phyloP scores from a whole-genome alignment of 2,329 filamentous ascomycete species.

The Xylariaceae sp. region DNA sequence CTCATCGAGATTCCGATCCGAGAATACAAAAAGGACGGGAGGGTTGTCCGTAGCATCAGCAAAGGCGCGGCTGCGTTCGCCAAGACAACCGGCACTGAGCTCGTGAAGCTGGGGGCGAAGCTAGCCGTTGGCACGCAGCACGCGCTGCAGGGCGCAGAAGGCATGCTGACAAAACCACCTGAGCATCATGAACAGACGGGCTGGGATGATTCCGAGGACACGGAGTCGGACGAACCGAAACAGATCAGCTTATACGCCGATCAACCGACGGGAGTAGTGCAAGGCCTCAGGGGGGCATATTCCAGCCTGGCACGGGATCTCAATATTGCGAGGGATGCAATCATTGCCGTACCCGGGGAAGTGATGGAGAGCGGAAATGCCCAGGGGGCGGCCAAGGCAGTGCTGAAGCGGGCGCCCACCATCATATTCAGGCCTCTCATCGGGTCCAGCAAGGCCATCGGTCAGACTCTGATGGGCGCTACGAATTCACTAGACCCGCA shows the following conservation, averaged over 20 bases:
- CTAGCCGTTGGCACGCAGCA: conserved; percentile 91
- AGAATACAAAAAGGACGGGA: conserved; percentile 91
- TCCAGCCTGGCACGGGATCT: conserved; percentile 79
- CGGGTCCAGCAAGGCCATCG: conserved; percentile 81
- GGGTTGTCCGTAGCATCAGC: conserved; percentile 83
- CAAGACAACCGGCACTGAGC: conserved; percentile 85
- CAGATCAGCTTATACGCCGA: conserved; percentile 90
- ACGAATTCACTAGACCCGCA: conserved; percentile 85
- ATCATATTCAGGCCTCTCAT: conserved; percentile 88
- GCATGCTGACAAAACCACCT: conserved; percentile 54
- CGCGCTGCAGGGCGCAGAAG: conserved; percentile 84
- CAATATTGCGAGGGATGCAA: conserved; percentile 79
- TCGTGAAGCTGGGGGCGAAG: conserved; percentile 93
- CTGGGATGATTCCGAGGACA: conserved; percentile 54
- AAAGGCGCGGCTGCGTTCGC: conserved; percentile 89
- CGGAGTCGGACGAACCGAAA: conserved; percentile 65
- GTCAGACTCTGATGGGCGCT: conserved; percentile 83
- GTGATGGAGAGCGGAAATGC: conserved; percentile 82
- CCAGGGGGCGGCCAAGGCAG: conserved; percentile 70
- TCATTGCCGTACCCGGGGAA: conserved; percentile 90
- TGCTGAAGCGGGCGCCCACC: conserved; percentile 80
- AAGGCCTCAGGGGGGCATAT: conserved; percentile 79
- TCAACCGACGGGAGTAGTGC: conserved; percentile 82
- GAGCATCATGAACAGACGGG: conserved; percentile 34
- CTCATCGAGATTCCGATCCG: conserved; percentile 83